Percentiles rank a stretch among this genome's conserved stretches.
These are phyloP conservation scores for Microdochium paspali DNA, from an alignment of 2,329 filamentous ascomycete genomes.

Conservation along the genomic window DNA sequence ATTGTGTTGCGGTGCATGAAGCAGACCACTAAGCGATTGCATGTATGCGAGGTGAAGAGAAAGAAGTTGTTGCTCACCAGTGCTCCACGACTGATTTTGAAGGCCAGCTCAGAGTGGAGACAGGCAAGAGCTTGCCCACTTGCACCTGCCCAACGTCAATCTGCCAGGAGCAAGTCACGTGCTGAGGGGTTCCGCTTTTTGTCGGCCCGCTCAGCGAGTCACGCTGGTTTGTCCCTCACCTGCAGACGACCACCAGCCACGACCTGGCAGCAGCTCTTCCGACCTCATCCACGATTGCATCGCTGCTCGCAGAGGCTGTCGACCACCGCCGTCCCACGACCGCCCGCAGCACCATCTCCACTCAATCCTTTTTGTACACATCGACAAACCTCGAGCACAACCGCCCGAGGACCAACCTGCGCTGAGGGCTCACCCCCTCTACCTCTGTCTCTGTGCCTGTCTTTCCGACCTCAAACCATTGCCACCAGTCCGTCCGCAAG, in stretches of 20 bases:
- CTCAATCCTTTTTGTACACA: not conserved
- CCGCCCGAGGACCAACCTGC: not conserved
- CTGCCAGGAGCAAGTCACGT: not conserved
- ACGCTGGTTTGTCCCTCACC: not conserved
- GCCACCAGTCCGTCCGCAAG: too few species aligned
- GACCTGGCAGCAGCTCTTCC: not conserved
- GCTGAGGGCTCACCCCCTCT: not conserved
- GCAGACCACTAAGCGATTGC: not conserved
- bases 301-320: not conserved
- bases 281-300: not conserved
- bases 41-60: not conserved
- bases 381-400: not conserved
- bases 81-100: not conserved
- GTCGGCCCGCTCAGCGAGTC: not conserved
- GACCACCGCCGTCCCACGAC: not conserved
- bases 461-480: too few species aligned
- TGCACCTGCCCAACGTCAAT: too few species aligned
- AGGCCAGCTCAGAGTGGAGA: not conserved
- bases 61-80: not conserved
- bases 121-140: not conserved
- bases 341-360: constrained; percentile 1
- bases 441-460: too few species aligned
- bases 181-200: not conserved
- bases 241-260: not conserved
- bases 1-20: not conserved